A percentile compares a stretch with the other conserved stretches of the same genome.
Conservation (phyloP, 225 moss, liverwort and hornwort species). For the Takakia lepidozioides region DNA sequence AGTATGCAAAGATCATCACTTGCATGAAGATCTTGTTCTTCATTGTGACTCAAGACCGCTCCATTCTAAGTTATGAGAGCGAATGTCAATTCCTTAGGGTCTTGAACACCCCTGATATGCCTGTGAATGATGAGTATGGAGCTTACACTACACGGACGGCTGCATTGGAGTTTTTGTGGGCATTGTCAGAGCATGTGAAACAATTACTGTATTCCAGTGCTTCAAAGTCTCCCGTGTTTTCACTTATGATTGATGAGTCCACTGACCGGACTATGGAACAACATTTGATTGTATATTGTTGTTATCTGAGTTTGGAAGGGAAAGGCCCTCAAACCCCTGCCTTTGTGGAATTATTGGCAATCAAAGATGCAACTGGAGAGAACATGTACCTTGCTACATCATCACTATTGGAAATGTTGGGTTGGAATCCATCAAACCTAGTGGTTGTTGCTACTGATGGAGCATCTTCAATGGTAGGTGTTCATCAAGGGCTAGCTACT, state of each 20-base stretch:
- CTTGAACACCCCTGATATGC: too few species aligned
- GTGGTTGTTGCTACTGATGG: conserved; percentile 4
- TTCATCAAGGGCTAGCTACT: background rate
- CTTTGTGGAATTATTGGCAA: background rate
- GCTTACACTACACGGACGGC: background rate
- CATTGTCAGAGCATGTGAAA: background rate
- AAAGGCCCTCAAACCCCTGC: background rate
- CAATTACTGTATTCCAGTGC: background rate
- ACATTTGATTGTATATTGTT: background rate
- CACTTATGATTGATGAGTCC: conserved; percentile 3
- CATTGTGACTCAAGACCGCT: too few species aligned
- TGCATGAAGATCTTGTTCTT: background rate
- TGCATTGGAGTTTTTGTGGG: background rate
- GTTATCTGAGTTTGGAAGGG: background rate
- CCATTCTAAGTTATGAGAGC: too few species aligned
- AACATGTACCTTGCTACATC: too few species aligned
- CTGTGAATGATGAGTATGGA: background rate
- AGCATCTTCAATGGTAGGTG: background rate
- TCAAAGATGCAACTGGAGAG: background rate
- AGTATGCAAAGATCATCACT: background rate
- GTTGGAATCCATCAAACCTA: conserved; percentile 1
- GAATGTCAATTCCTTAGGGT: too few species aligned
- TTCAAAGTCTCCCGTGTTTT: background rate
- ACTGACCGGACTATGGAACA: background rate
- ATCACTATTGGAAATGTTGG: background rate